Evolutionary conservation across 2,329 filamentous ascomycete species (phyloP).

Genomic region (Sphaerostilbella broomeana): DNA sequence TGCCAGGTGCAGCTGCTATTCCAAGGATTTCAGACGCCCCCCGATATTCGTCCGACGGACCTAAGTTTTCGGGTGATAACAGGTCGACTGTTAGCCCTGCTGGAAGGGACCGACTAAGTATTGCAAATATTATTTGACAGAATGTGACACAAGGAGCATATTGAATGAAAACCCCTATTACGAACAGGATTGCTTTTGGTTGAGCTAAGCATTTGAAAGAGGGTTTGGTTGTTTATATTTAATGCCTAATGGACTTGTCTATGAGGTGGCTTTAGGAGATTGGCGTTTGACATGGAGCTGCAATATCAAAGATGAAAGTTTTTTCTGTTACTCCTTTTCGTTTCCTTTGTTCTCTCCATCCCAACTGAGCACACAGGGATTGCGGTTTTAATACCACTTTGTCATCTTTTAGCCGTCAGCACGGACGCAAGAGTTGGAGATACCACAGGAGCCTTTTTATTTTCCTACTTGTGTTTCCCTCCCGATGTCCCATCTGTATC

Average conservation of each 20-base stretch:
- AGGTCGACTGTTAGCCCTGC: conserved; percentile 25
- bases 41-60: conserved; percentile 23
- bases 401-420: neutral
- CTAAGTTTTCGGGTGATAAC: conserved; percentile 18
- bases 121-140: conserved; percentile 39
- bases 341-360: conserved; percentile 1
- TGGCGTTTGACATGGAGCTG: too few relatives aligned
- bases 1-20: conserved; percentile 20
- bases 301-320: conserved; percentile 7
- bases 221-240: too few relatives aligned
- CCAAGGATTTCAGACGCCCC: conserved; percentile 25
- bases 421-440: conserved; percentile 15
- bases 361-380: too few relatives aligned
- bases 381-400: conserved; percentile 5
- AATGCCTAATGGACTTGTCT: too few relatives aligned
- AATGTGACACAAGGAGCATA: neutral
- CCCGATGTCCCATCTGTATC: too few relatives aligned
- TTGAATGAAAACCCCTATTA: neutral
- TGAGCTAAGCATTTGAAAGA: neutral
- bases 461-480: neutral
- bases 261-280: too few relatives aligned
- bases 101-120: conserved; percentile 31
- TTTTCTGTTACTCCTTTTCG: conserved; percentile 1
- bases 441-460: conserved; percentile 9
- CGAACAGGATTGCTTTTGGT: too few relatives aligned